phyloP scores from a whole-genome alignment of 2,329 filamentous ascomycete species.

The Hypocreales sp. region DNA sequence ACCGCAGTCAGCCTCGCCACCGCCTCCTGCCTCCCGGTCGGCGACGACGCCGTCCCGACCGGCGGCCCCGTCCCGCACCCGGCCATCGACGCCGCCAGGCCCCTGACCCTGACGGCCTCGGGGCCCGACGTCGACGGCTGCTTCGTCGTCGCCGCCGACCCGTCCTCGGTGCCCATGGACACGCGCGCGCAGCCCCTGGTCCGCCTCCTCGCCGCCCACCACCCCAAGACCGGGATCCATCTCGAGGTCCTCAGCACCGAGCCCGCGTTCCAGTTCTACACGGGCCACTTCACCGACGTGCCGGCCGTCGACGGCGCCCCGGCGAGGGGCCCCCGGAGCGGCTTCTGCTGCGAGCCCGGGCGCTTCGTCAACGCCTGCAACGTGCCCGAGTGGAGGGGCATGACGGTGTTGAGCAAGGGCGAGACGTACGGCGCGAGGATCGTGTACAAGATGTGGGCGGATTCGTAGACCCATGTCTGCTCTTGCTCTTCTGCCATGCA shows the following conservation, averaged over 20 bases:
- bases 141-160: slow-evolving; percentile 60
- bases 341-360: slow-evolving; percentile 85
- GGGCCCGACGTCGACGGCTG: slow-evolving; percentile 79
- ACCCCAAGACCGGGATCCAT: slow-evolving; percentile 60
- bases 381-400: slow-evolving; percentile 60
- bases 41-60: slow-evolving; percentile 58
- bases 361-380: slow-evolving; percentile 84
- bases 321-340: slow-evolving; percentile 51
- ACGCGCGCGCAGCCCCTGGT: slow-evolving; percentile 47
- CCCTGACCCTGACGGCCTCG: slow-evolving; percentile 56
- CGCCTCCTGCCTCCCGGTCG: slow-evolving; percentile 55
- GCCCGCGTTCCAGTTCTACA: slow-evolving; percentile 95
- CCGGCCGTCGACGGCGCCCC: slow-evolving; percentile 47
- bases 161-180: slow-evolving; percentile 45
- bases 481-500: too few relatives aligned
- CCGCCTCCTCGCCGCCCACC: slow-evolving; percentile 55
- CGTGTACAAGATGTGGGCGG: slow-evolving; percentile 76
- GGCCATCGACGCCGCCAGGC: slow-evolving; percentile 46
- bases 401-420: slow-evolving; percentile 72
- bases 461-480: too few relatives aligned
- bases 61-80: slow-evolving; percentile 48
- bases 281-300: slow-evolving; percentile 70
- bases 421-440: slow-evolving; percentile 67
- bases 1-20: slow-evolving; percentile 52
- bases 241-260: slow-evolving; percentile 84